Conservation (phyloP, 1,284 basidiomycete genomes). For the Xerocomus amazonicus region DNA sequence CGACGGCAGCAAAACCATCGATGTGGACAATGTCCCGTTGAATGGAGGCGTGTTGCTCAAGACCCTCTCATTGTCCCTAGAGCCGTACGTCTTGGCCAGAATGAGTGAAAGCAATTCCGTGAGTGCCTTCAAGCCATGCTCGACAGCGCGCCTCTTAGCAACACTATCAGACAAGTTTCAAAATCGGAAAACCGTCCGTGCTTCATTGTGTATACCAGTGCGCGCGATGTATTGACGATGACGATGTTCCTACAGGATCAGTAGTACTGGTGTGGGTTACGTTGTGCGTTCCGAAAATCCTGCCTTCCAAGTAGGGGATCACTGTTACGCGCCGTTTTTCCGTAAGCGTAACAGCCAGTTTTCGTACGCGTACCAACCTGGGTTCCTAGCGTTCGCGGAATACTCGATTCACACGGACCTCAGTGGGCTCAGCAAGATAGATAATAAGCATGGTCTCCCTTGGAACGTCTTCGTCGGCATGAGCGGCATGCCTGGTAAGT, state of each 20-base stretch:
- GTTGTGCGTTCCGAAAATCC: conserved; percentile 2
- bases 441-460: conserved; percentile 9
- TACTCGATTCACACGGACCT: conserved; percentile 5
- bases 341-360: neutral
- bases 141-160: neutral
- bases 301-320: conserved; percentile 4
- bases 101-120: neutral
- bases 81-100: neutral
- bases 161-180: neutral
- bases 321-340: neutral
- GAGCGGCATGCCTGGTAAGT: conserved; percentile 8
- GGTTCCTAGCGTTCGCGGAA: conserved; percentile 8
- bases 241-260: neutral
- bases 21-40: conserved; percentile 3
- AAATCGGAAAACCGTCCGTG: neutral
- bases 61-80: conserved; percentile 2
- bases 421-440: conserved; percentile 4
- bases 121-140: neutral
- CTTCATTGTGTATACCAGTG: neutral
- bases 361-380: neutral
- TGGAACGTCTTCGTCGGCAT: conserved; percentile 14
- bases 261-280: neutral
- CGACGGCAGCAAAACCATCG: conserved; percentile 2
- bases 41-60: conserved; percentile 5
- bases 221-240: neutral